Base-by-base conservation (phyloP, 2,329 filamentous ascomycete genomes). In the Aspergillus sp. region DNA sequence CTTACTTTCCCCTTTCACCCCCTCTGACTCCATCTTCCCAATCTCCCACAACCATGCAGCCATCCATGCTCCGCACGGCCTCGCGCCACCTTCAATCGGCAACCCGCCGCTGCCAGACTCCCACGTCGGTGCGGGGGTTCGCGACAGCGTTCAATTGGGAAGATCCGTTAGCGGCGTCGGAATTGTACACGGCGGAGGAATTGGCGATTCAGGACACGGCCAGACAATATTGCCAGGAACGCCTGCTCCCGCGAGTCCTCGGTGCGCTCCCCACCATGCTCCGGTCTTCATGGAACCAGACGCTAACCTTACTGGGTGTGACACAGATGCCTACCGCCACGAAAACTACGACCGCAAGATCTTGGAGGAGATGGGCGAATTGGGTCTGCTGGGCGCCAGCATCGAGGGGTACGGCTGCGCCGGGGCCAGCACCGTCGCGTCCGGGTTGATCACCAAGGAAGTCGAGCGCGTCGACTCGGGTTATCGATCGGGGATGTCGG, bases 221-320 rank as follows among this genome's bases (percentile, higher is more conserved):
- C 36, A 90, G 96, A 77, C 85, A 91, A 62, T 99, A 98, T 73
- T 98, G 93, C 74, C 94, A 98, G 76, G 93, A 98, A 74, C 86
- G 86, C 61, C 82, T 99, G 79, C 81, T 90, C 47, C 95, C 95
- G 54, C 84, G 94, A 64, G 90, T 99, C 54, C 82, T 97, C 60
- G 89, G 93, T 96, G 82, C 66, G 85, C 12, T 6, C 9, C 36
- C 52, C 63, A 49, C 47, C 58, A 16, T 26, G 16, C 36, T n/a
- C 2, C 14, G 16, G 36, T n/a, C 16, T 42, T 9, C 14, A 2
- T 11, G 56, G 32, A 4, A 2, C 12, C 36, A 22, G 6, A 54
- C 29, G 39, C 57, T 57, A 29, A 58, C 18, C 18, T 2, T 5
- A 22, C 24, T 49, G 5, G 4, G 18, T 56, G 47, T 49, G 24